These are phyloP conservation scores for Candida insectorum DNA, from an alignment of 805 yeast genomes.

Conservation along the genomic window DNA sequence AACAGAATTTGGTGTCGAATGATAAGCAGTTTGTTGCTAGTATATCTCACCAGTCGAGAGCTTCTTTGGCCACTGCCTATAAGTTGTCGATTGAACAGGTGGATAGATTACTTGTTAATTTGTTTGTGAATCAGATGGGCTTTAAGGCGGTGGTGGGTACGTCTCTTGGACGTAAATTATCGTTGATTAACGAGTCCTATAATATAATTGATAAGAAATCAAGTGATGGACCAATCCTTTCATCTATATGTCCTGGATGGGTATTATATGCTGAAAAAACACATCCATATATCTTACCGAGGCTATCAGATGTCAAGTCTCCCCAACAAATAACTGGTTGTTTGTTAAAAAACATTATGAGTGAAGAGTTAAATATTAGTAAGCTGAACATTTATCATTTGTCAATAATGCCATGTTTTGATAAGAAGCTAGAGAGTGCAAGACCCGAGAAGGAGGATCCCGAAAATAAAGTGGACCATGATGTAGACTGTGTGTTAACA, in stretches of 20 bases:
- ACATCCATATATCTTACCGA: conserved; percentile 76
- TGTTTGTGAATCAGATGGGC: conserved; percentile 60
- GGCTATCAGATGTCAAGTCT: conserved; percentile 71
- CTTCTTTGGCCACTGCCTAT: conserved; percentile 73
- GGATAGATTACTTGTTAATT: conserved; percentile 58
- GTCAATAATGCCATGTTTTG: conserved; percentile 95
- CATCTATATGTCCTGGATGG: conserved; percentile 94
- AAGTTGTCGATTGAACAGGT: conserved; percentile 48
- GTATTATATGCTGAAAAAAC: conserved; percentile 94
- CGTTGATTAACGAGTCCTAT: conserved; percentile 45
- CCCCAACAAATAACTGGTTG: conserved; percentile 94
- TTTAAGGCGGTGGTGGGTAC: conserved; percentile 79
- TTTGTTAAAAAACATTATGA: conserved; percentile 54
- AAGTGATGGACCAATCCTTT: conserved; percentile 49
- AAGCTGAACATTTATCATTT: conserved; percentile 64
- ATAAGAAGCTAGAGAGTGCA: conserved; percentile 92
- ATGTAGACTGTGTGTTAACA: conserved; percentile 93
- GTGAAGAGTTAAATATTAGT: conserved; percentile 24
- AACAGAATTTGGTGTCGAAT: conserved; percentile 14
- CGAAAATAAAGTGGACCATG: conserved; percentile 23
- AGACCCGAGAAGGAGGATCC: conserved; percentile 58
- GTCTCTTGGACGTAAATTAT: conserved; percentile 71
- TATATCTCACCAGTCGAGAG: conserved; percentile 81
- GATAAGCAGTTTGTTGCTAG: conserved; percentile 63
- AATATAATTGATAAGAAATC: conserved; percentile 43